Conservation (phyloP, 2,329 filamentous ascomycete genomes). For the Penicillium sp. region DNA sequence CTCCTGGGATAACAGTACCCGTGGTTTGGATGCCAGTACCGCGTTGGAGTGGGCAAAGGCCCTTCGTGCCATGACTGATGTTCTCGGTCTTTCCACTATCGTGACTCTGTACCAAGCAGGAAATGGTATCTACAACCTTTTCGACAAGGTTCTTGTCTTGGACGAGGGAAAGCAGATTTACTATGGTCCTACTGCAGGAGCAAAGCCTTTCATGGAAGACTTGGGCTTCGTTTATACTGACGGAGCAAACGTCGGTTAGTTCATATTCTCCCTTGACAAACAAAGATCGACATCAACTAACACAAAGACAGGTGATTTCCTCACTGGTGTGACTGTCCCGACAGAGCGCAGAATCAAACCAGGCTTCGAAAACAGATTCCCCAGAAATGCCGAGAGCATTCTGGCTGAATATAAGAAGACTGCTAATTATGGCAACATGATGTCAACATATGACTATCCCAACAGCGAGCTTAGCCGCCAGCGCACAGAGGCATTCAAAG, state of each 20-base stretch:
- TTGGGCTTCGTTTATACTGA: constrained; percentile 62
- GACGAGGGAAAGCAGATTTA: constrained; percentile 51
- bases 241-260: constrained; percentile 52
- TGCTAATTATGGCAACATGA: constrained; percentile 51
- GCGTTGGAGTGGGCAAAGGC: constrained; percentile 12
- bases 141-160: constrained; percentile 12
- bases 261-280: neutral
- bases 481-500: constrained; percentile 55
- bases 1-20: constrained; percentile 13
- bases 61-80: constrained; percentile 11
- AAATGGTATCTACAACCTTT: constrained; percentile 14
- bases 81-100: constrained; percentile 8
- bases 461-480: constrained; percentile 43
- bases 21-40: constrained; percentile 9
- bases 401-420: constrained; percentile 53
- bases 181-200: constrained; percentile 60
- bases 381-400: constrained; percentile 45
- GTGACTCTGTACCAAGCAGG: constrained; percentile 13
- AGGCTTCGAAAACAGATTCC: constrained; percentile 44
- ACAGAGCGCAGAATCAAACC: constrained; percentile 46
- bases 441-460: constrained; percentile 58
- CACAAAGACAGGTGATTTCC: constrained; percentile 55
- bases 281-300: neutral
- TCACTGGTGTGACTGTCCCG: constrained; percentile 63
- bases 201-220: constrained; percentile 62